A percentile compares a stretch with the other conserved stretches of the same genome.
Conservation (phyloP, 2,329 filamentous ascomycete species). For the Colletotrichum truncatum region DNA sequence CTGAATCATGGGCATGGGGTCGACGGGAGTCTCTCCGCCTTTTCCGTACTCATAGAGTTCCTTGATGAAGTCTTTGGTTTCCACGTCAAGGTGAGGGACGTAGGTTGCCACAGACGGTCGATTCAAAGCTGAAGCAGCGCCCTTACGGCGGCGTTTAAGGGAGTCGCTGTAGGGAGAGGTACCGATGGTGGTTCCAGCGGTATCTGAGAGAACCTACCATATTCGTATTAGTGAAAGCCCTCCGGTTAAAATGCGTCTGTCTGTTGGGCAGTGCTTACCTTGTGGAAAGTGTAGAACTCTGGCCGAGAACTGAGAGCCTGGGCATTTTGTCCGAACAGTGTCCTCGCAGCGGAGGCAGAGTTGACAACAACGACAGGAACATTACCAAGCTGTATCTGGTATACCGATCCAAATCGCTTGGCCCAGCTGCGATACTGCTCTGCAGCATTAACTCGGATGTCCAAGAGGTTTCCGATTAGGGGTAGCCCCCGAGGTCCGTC, state of each 20-base stretch:
- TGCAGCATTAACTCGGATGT: slow-evolving; percentile 63
- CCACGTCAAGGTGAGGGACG: slow-evolving; percentile 68
- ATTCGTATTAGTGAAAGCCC: background rate
- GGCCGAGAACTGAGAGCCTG: slow-evolving; percentile 64
- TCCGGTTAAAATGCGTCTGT: background rate
- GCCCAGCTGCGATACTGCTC: slow-evolving; percentile 66
- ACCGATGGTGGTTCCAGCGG: slow-evolving; percentile 73
- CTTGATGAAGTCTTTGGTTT: slow-evolving; percentile 69
- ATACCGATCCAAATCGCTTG: slow-evolving; percentile 56
- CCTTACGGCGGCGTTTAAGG: slow-evolving; percentile 70
- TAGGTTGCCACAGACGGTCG: slow-evolving; percentile 71
- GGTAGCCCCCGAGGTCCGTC: slow-evolving; percentile 60
- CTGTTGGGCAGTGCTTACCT: slow-evolving; percentile 52
- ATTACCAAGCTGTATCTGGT: slow-evolving; percentile 67
- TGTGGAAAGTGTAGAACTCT: slow-evolving; percentile 68
- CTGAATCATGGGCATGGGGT: slow-evolving; percentile 76
- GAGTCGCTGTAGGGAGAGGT: slow-evolving; percentile 74
- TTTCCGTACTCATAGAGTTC: slow-evolving; percentile 68
- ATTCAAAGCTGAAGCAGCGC: slow-evolving; percentile 72
- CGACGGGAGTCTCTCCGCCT: slow-evolving; percentile 61
- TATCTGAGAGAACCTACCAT: slow-evolving; percentile 67
- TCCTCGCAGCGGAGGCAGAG: slow-evolving; percentile 58
- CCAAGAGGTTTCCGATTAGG: slow-evolving; percentile 63
- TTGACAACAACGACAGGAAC: slow-evolving; percentile 66
- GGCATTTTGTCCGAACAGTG: slow-evolving; percentile 60